Evolutionary conservation across 2,329 filamentous ascomycete genomes (phyloP).

Genomic region (Xylariaceae sp.): DNA sequence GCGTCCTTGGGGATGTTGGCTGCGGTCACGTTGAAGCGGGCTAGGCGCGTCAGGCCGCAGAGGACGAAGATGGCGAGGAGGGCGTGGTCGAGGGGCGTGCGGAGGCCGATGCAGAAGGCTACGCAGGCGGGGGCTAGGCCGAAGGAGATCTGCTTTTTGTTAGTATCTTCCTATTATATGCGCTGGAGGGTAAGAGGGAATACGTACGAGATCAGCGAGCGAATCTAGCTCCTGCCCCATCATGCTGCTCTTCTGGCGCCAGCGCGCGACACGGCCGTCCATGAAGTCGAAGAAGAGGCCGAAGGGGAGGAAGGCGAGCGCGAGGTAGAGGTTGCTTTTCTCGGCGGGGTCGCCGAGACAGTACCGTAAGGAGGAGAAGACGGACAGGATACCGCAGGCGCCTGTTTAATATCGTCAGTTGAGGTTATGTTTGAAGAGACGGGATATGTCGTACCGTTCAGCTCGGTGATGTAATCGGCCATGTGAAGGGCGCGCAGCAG

Average conservation of each 20-base stretch:
- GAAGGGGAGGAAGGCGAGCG: slow-evolving; percentile 82
- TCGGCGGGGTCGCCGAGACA: slow-evolving; percentile 67
- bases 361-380: slow-evolving; percentile 93
- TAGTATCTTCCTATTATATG: background rate
- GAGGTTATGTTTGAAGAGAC: background rate
- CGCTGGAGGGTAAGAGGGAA: background rate
- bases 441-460: slow-evolving; percentile 55
- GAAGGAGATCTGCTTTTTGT: slow-evolving; percentile 71
- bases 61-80: slow-evolving; percentile 84
- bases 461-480: slow-evolving; percentile 76
- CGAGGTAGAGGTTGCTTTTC: slow-evolving; percentile 68
- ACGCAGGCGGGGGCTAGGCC: slow-evolving; percentile 82
- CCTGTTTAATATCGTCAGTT: slow-evolving; percentile 39
- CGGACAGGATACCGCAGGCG: slow-evolving; percentile 87
- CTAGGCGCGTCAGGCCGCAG: slow-evolving; percentile 85
- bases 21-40: slow-evolving; percentile 96
- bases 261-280: slow-evolving; percentile 92
- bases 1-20: slow-evolving; percentile 85
- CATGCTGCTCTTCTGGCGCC: slow-evolving; percentile 92
- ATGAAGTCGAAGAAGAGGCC: slow-evolving; percentile 97
- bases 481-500: slow-evolving; percentile 66
- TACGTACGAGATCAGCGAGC: slow-evolving; percentile 79
- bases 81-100: slow-evolving; percentile 76
- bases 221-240: slow-evolving; percentile 99
- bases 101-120: slow-evolving; percentile 84